Evolutionary conservation across 768 basidiomycete genomes (phyloP), one percentile per base, ranked within the genome.

Genomic region (Amanita phalloides): DNA sequence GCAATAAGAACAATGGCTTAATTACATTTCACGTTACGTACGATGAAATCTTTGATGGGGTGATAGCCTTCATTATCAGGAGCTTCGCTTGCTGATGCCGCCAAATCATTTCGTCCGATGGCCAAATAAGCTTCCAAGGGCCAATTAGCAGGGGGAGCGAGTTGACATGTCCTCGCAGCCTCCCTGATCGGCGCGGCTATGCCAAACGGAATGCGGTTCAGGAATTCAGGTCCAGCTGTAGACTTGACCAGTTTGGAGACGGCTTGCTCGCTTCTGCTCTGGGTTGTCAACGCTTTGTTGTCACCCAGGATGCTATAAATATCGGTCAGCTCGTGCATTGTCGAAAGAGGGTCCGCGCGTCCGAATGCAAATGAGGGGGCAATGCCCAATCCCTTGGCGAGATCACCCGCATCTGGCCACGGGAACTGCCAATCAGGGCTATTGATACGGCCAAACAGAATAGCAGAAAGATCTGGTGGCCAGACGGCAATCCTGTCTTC

Each of bases 121-220:
- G 86, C 72, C 5, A 72, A 67, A 64, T 90, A 92, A 11, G 81
- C 77, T 10, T 71, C 71, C n/a, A 76, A 55, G 0, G 82, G 75
- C 91, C 90, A 93, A 55, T 82, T 75, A 3, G 74, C 71, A 1
- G 84, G 81, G 2, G 94, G 89, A 0, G 81, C 76, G 5, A 86
- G 66, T 61, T 95, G 92, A 55, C 90, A 91, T 7, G 84, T 82
- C 54, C 90, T 70, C n/a, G 86, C 72, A 1, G 87, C 89, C 63
- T 98, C 96, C 49, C 84, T 71, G 4, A 98, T 67, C 1, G 95
- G 94, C 0, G 83, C 76, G 1, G 83, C 77, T 26, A 89, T 71
- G 0, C 88, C 87, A 9, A 89, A 62, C 1, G 88, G 82, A 14
- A 92, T 63, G 17, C 68, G 66, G 50, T 77, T 71, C 38, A 88